Percentiles rank a stretch among this genome's conserved stretches.
These are phyloP conservation scores for Pleoardoris graminearum DNA, from an alignment of 2,329 filamentous ascomycete genomes.

Conservation along the genomic window DNA sequence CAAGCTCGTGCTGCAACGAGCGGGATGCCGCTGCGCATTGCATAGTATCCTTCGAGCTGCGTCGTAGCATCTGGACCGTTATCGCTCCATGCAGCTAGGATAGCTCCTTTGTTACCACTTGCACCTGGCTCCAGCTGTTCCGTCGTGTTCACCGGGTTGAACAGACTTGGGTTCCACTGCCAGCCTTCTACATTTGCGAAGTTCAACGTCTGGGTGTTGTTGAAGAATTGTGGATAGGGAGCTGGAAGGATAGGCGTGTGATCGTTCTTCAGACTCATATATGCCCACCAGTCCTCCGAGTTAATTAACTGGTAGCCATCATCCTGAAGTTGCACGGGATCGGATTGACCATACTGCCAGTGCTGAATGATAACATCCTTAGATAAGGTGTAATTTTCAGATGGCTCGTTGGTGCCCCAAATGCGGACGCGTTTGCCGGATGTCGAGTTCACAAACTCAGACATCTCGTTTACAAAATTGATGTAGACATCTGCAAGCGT, in stretches of 20 bases:
- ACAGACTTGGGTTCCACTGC: slow-evolving; percentile 54
- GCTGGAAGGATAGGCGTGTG: slow-evolving; percentile 53
- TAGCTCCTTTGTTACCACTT: slow-evolving; percentile 38
- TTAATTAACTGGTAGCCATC: slow-evolving; percentile 50
- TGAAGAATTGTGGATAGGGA: slow-evolving; percentile 54
- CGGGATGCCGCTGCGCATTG: slow-evolving; percentile 52
- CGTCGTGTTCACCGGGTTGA: slow-evolving; percentile 50
- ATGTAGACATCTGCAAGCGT: slow-evolving; percentile 43
- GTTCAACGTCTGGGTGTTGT: slow-evolving; percentile 49
- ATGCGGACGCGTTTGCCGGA: slow-evolving; percentile 41
- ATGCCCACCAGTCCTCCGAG: slow-evolving; percentile 58
- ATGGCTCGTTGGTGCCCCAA: slow-evolving; percentile 52
- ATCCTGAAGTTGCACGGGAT: slow-evolving; percentile 47
- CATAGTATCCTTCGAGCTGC: slow-evolving; percentile 54
- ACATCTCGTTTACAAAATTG: slow-evolving; percentile 45
- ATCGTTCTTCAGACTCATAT: slow-evolving; percentile 60
- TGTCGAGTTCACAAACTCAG: slow-evolving; percentile 34
- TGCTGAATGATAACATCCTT: slow-evolving; percentile 51
- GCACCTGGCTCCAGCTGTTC: slow-evolving; percentile 42
- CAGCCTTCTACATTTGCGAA: slow-evolving; percentile 49
- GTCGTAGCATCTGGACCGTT: slow-evolving; percentile 55
- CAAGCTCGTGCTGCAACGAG: slow-evolving; percentile 50
- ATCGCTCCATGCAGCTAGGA: slow-evolving; percentile 54
- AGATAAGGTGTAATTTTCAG: slow-evolving; percentile 43
- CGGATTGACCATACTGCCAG: slow-evolving; percentile 56